Evolutionary conservation across 106 monocot genomes (phyloP), one percentile per base, ranked within the genome.

Genomic region (Acanthochlamys bracteata): DNA sequence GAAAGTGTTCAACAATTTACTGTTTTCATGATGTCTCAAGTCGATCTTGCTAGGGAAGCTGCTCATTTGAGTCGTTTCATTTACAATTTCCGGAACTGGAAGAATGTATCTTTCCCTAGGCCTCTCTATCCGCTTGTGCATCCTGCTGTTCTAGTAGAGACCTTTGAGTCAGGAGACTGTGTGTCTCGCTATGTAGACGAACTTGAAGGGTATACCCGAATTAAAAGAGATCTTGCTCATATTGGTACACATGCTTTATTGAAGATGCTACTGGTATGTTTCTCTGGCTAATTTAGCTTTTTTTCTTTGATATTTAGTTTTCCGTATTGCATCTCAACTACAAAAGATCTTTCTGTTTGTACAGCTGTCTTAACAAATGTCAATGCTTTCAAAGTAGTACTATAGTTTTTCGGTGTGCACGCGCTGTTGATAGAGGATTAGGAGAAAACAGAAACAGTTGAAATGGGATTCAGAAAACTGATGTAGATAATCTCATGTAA

Each of bases 1-100:
- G 93, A 94, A 74, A 89, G 93, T 65, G 86, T 86, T 12, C 83
- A 76, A 16, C 93, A 94, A 53, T 89, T 94, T 76, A 83, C 93
- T 55, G 76, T 86, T 78, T 89, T 89, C 55, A 94, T 94, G 93
- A 79, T 94, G 83, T 83, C 93, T 59, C 93, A 94, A 73, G 83
- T 94, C 43, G 93, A 94, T 67, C 89, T 94, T 69, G 80, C 93
- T 39, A 75, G 89, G 54, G 93, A 94, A 75, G 89, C 86, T 57
- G 83, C 89, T 39, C 93, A 94, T 65, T 70, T 89, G 72, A 82
- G 81, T 62, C 85, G 93, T 40, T 94, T 94, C 69, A 78, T 81
- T 42, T 89, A 89, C 65, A 94, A 89, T 66, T 94, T 94, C 63
- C 80, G 89, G 21, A 70, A 69, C 4, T 89, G 89, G 89, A 94